These are phyloP conservation scores for Penicillium daleae DNA, from an alignment of 495 filamentous ascomycete species.

Conservation along the genomic window DNA sequence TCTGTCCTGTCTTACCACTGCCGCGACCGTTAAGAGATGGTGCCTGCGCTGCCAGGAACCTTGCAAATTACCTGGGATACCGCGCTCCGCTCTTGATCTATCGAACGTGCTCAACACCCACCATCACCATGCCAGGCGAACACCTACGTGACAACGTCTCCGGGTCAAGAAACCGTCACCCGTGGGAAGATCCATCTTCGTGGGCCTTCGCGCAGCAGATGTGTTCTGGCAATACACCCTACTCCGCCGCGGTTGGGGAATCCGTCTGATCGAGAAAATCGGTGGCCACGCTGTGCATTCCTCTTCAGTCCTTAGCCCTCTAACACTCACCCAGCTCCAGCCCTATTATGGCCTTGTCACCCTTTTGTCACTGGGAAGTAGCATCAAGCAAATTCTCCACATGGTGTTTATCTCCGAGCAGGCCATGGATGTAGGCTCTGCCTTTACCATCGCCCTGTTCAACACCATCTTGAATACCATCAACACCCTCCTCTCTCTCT, in stretches of 20 bases:
- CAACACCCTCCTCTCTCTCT: not conserved
- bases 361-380: not conserved
- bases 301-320: not conserved
- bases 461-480: not conserved
- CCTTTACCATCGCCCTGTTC: not conserved
- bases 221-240: not conserved
- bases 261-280: not conserved
- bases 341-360: not conserved
- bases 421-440: not conserved
- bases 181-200: not conserved
- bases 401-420: not conserved
- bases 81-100: too few species aligned
- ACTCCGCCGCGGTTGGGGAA: not conserved
- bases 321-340: not conserved
- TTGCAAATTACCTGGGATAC: too few species aligned
- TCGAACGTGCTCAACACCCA: not conserved
- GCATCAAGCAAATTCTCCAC: not conserved
- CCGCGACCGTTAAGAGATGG: too few species aligned
- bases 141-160: not conserved
- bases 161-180: not conserved
- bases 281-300: not conserved
- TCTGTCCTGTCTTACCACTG: too few species aligned
- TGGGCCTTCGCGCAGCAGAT: not conserved
- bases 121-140: not conserved
- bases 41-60: too few species aligned